Percentiles rank a stretch among this genome's conserved stretches.
Evolutionary conservation across 208 protist species (phyloP).

Genomic region (Lotmaria passim): DNA sequence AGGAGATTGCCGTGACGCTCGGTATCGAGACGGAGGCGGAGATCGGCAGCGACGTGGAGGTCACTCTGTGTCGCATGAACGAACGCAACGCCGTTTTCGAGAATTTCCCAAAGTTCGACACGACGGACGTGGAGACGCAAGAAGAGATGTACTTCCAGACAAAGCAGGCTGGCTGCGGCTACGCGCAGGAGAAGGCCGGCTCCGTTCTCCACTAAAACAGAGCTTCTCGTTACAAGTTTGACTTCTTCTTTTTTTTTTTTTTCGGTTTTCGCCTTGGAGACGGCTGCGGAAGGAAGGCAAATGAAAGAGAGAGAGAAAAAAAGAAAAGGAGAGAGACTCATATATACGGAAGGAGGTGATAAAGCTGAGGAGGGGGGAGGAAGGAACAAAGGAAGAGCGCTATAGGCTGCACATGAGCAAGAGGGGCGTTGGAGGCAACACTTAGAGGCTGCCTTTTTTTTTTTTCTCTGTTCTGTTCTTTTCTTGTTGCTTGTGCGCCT

Average conservation of each 20-base stretch:
- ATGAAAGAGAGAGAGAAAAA: too few relatives aligned
- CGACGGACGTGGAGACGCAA: conserved; percentile 39
- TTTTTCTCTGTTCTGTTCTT: conserved; percentile 2
- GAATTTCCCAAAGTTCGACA: conserved; percentile 88
- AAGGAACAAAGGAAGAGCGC: too few relatives aligned
- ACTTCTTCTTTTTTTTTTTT: background rate
- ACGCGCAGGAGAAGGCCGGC: conserved; percentile 54
- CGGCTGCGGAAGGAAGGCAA: too few relatives aligned
- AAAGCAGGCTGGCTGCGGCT: conserved; percentile 45
- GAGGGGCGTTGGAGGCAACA: conserved; percentile 2
- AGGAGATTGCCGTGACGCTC: conserved; percentile 72
- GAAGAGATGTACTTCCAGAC: conserved; percentile 67
- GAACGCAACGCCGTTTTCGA: conserved; percentile 75
- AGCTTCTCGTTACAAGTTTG: too few relatives aligned
- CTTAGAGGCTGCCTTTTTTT: conserved; percentile 14
- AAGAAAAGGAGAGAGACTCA: background rate
- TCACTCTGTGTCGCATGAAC: conserved; percentile 43
- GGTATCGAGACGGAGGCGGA: conserved; percentile 40
- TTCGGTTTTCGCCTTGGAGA: background rate
- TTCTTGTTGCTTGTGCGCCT: conserved; percentile 4
- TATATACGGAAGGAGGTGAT: too few relatives aligned
- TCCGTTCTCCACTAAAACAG: conserved; percentile 27
- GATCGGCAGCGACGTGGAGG: conserved; percentile 21
- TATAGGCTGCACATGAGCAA: background rate
- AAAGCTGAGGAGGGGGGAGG: too few relatives aligned